Base-by-base conservation (phyloP, 352 stramenopile species). In the Globisporangium barbulae region DNA sequence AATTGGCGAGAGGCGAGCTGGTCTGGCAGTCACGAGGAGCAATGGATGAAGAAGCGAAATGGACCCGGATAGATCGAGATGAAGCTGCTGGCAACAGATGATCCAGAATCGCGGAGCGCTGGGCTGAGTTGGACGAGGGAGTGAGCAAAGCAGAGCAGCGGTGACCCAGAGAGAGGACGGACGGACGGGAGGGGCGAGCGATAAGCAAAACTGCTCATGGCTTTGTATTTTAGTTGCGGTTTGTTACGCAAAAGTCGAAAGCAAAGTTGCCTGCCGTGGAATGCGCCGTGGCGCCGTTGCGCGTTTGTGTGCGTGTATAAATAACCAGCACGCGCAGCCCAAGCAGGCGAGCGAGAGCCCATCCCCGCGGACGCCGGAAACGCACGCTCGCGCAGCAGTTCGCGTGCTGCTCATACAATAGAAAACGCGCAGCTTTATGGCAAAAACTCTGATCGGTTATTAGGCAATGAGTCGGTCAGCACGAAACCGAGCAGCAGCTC, bases 191-290 rank as follows among this genome's bases (percentile, higher is more conserved):
- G 41, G 35, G 35, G 35, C 35, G 35, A 22, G 52, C 52, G 52
- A 45, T 58, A 58, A 58, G 52, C 31, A 58, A 58, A 45, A 58
- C 52, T 45, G 52, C 52, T 45, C 8, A 41, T 41, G 3, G n/a
- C 22, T 45, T 21, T 31, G 5, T 58, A 21, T 42, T 25, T 42
- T 25, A 15, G 52, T 22, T 49, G n/a, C 19, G 39, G 50, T 44
- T 45, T 58, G 52, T 58, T 58, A 21, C 30, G 31, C 52, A 31
- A 31, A 58, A 58, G 52, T 21, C 52, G 45, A 31, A 42, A 41
- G 13, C 17, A 42, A 28, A 28, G 17, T 30, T 1, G 17, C 31
- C n/a, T 19, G 50, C 50, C 10, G 22, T 42, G 8, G 7, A 17
- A 25, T 21, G 3, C 42, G 30, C 17, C 4, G 17, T 21, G 50